Percentiles rank a stretch among this genome's conserved stretches.
Evolutionary conservation across 1,284 basidiomycete species (phyloP).

Genomic region (Exsudoporus floridanus): DNA sequence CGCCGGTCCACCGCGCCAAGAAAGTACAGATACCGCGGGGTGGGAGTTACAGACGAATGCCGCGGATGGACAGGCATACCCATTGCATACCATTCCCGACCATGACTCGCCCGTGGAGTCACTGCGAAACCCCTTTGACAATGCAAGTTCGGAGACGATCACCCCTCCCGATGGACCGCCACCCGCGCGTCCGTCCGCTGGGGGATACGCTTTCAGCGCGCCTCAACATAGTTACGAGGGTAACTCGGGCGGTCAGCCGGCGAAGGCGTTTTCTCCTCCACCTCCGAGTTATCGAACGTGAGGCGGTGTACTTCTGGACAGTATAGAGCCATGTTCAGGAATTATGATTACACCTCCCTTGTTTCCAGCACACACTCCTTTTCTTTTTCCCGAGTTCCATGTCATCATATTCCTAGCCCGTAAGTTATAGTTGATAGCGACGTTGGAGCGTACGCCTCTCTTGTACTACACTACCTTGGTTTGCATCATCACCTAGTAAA

Average conservation of each 20-base stretch:
- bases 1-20: constrained; percentile 16
- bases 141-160: constrained; percentile 19
- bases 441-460: neutral
- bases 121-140: constrained; percentile 28
- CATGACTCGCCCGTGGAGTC: neutral
- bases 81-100: constrained; percentile 24
- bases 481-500: constrained; percentile 6
- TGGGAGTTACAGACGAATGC: constrained; percentile 33
- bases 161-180: constrained; percentile 13
- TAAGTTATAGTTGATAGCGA: constrained; percentile 25
- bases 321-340: neutral
- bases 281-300: constrained; percentile 25
- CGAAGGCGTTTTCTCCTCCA: constrained; percentile 17
- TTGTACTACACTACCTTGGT: constrained; percentile 16
- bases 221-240: constrained; percentile 28
- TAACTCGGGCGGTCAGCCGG: neutral
- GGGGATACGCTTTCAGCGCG: constrained; percentile 25
- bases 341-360: neutral
- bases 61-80: constrained; percentile 27
- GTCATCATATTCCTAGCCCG: neutral
- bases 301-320: neutral
- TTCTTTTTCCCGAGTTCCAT: neutral
- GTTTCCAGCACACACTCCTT: constrained; percentile 8
- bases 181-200: constrained; percentile 8
- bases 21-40: constrained; percentile 27